Conservation (phyloP, 768 basidiomycete genomes). For the Mrakia frigida region DNA sequence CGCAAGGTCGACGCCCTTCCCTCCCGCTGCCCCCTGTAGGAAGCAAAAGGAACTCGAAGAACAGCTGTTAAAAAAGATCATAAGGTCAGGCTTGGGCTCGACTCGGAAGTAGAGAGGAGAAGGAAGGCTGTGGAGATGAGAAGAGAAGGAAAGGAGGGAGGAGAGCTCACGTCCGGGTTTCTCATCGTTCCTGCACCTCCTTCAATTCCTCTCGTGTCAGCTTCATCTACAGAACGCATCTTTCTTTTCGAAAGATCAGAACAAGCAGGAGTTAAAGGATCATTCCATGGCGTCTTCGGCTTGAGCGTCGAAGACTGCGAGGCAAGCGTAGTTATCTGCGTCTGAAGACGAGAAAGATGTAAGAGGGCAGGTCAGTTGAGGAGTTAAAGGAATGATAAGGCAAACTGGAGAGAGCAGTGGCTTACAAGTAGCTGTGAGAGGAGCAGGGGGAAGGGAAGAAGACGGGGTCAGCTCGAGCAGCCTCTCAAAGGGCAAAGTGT, state of each 20-base stretch:
- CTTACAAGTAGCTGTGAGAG: slow-evolving; percentile 1
- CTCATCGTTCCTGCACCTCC: too few species aligned
- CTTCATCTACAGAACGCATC: too few species aligned
- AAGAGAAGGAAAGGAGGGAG: neutral
- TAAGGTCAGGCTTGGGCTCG: too few species aligned
- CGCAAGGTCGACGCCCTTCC: too few species aligned
- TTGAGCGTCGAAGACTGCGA: slow-evolving; percentile 11
- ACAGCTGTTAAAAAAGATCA: too few species aligned
- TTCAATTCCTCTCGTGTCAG: too few species aligned
- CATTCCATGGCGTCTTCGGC: slow-evolving; percentile 13
- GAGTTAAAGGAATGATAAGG: neutral
- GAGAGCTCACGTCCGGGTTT: neutral
- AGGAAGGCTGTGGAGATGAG: neutral
- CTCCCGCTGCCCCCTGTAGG: too few species aligned
- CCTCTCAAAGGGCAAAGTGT: neutral
- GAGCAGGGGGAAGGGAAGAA: neutral
- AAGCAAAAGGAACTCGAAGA: too few species aligned
- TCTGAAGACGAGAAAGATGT: neutral
- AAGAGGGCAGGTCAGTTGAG: neutral
- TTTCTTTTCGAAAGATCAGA: neutral
- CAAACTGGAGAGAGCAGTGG: neutral
- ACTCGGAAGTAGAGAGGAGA: too few species aligned
- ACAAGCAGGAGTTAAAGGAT: neutral
- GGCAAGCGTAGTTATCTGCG: slow-evolving; percentile 1
- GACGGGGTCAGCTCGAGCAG: neutral